Evolutionary conservation across 805 yeast genomes (phyloP), one percentile per base, ranked within the genome.

Genomic region (Wickerhamiella qilinensis): DNA sequence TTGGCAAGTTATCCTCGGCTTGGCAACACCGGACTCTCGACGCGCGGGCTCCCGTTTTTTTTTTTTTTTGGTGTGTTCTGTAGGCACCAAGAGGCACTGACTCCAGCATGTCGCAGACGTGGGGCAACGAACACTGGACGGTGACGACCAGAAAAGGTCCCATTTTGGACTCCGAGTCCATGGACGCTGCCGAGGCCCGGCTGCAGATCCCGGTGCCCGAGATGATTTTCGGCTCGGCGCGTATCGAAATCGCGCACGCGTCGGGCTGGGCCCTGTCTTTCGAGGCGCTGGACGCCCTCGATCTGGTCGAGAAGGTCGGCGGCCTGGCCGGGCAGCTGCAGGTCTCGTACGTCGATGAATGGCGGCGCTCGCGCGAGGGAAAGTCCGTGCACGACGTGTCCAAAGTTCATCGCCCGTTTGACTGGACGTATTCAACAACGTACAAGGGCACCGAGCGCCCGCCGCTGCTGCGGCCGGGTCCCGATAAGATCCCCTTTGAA

Each of bases 181-280:
- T 88, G 40, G 94, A 84, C 41, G 58, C 58, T 2, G 68, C 77
- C 51, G 80, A 74, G 43, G 55, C 49, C 12, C 70, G 69, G 3
- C 67, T 78, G 38, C 75, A 75, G 14, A 72, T 88, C 44, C 94
- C 97, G 0, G 59, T 88, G 32, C 99, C 99, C 1, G 99, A 91
- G 56, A 91, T 91, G 97, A 85, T 91, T 4, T 91, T 91, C 60
- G 97, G 97, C 8, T 73, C 81, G 47, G 86, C 81, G 53, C 58
- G 59, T 40, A 73, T 85, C 9, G 68, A 65, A 36, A 53, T 85
- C 9, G 63, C 59, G 37, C 67, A 70, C 43, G 45, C 45, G 9
- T 49, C 62, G 35, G 59, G 58, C 27, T 71, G 70, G 62, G 43
- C 55, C 28, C 65, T 88, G 12, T 66, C 63, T 32, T 85, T 86